phyloP scores from a whole-genome alignment of 768 basidiomycete genomes.

The Pleurotus pulmonarius region DNA sequence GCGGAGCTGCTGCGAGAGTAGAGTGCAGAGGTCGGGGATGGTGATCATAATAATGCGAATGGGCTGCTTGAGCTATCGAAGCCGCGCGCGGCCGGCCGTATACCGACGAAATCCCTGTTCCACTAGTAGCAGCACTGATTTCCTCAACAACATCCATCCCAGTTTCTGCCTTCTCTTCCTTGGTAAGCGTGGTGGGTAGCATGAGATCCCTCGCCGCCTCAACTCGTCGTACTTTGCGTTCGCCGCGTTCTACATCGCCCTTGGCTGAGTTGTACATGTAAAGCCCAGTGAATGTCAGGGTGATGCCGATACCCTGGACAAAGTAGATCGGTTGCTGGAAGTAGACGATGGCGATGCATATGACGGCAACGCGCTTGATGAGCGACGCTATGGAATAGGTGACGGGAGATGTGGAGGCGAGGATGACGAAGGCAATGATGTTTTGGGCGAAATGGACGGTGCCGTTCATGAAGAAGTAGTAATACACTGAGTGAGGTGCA shows the following conservation, averaged over 20 bases:
- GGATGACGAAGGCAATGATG: slow-evolving; percentile 95
- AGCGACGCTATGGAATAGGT: slow-evolving; percentile 98
- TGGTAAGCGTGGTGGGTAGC: slow-evolving; percentile 62
- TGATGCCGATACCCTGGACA: slow-evolving; percentile 87
- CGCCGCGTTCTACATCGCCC: slow-evolving; percentile 87
- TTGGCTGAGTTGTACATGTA: slow-evolving; percentile 98
- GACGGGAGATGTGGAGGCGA: slow-evolving; percentile 94
- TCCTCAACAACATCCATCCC: slow-evolving; percentile 17
- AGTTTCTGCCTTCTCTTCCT: slow-evolving; percentile 34
- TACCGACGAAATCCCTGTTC: slow-evolving; percentile 30
- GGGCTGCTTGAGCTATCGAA: slow-evolving; percentile 19
- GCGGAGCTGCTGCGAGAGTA: not conserved
- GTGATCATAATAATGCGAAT: slow-evolving; percentile 17
- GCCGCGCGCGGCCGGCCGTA: slow-evolving; percentile 34
- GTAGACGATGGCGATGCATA: slow-evolving; percentile 97
- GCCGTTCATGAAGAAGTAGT: slow-evolving; percentile 91
- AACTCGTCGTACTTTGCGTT: slow-evolving; percentile 79
- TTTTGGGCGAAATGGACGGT: slow-evolving; percentile 96
- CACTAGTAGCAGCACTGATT: slow-evolving; percentile 26
- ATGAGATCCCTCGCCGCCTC: slow-evolving; percentile 67
- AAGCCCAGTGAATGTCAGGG: slow-evolving; percentile 82
- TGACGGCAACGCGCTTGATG: slow-evolving; percentile 96
- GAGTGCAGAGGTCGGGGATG: slow-evolving; percentile 11
- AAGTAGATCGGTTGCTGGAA: slow-evolving; percentile 85
- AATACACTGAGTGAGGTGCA: slow-evolving; percentile 59